Evolutionary conservation across 805 yeast genomes (phyloP), one percentile per base, ranked within the genome.

Genomic region (Jamesozyma hellenica): DNA sequence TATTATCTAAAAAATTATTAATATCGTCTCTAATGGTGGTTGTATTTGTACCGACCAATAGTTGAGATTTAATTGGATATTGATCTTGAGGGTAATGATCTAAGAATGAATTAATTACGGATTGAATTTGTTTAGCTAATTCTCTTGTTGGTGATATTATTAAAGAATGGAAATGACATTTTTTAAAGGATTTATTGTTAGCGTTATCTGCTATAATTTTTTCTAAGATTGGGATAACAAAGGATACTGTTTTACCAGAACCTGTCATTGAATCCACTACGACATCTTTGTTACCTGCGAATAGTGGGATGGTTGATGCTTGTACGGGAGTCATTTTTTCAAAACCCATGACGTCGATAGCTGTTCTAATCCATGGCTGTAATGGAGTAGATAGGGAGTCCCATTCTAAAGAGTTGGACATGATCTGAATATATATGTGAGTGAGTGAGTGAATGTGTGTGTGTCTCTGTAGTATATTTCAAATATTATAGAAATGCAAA

Each of bases 191-290:
- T 4, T 43, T n/a, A 9, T 50, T 37, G 31, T 48, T 49, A 3
- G 63, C 64, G 17, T 61, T 62, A 25, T 60, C 65, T 3, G 56
- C 52, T 5, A 69, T 43, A 7, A 87, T 60, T 48, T 77, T 79
- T 50, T 87, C 90, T 4, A 87, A 52, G 1, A 83, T 71, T 0
- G 98, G 98, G 2, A 92, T 70, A 4, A 79, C 75, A 64, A 83
- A 92, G 3, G 96, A 82, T n/a, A 88, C 60, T 0, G 98, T 92
- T 58, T 92, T 92, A n/a, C 98, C 98, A 0, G 96, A 87, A 0
- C 98, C 98, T 0, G 98, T 92, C 1, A 86, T 95, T 0, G 96
- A 95, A 57, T 92, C 96, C 1, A 87, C 97, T 8, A 92, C 92
- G 3, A 92, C 96, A 62, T 92, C 98, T 53, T 90, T 90, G 55